Evolutionary conservation across 345 rosid species (phyloP), one percentile per base, ranked within the genome.

Genomic region (Trapa bicornis): DNA sequence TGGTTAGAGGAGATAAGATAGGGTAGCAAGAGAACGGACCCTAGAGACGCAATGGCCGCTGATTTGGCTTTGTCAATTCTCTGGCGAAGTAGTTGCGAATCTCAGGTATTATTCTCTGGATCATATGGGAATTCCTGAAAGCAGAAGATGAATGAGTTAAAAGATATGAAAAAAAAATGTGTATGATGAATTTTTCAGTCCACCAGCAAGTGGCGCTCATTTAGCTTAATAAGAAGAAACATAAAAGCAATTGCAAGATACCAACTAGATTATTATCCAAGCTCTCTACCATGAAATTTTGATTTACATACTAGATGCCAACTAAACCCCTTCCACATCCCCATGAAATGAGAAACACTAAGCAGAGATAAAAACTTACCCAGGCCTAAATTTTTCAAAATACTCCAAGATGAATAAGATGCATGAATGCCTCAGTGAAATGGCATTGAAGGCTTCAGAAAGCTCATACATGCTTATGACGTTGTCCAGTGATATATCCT

Each of bases 401-500:
- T 91, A 87, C 87, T 88, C 97, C 85, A 94, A 73, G 74, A 94
- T 85, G 74, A 84, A 94, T 80, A 91, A 75, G 83, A 94, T 85
- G 83, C 97, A 94, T 14, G 91, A 79, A 75, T 94, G 87, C 83
- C 96, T 85, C 80, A 91, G 77, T 3, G 99, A 87, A 77, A 86
- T 80, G 15, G 99, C 99, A 70, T 91, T 84, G 80, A 87, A 94
- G 63, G 97, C 91, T 85, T 94, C 99, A 33, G 99, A 89, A 58
- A 94, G 97, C 68, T 94, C 99, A 54, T 94, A 94, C 99, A 91
- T 89, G 82, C 84, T 84, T 52, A 87, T 83, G 69, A 94, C 91
- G 80, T 84, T 94, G 37, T 87, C 97, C 87, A 91, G 76, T 4
- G 96, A 85, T 70, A 91, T 82, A 79, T 87, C 99, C 99, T 94